Conservation (phyloP, 2,329 filamentous ascomycete genomes). For the Trichoderma arundinaceum region DNA sequence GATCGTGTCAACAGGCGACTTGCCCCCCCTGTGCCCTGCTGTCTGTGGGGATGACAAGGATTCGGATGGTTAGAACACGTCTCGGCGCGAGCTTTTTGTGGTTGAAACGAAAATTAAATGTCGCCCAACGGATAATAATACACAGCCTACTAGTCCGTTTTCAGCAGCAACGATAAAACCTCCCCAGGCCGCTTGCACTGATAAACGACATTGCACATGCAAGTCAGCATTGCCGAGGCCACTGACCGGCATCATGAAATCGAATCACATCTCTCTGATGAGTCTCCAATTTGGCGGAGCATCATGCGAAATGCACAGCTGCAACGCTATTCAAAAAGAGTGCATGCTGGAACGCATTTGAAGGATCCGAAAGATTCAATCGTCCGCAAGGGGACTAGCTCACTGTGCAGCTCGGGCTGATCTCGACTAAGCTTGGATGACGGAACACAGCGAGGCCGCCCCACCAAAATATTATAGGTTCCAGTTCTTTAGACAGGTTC, state of each 20-base stretch:
- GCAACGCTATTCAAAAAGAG: neutral
- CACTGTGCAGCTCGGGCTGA: constrained; percentile 9
- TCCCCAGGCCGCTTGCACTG: constrained; percentile 1
- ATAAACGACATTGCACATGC: constrained; percentile 21
- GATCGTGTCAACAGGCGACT: constrained; percentile 32
- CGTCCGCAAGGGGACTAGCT: constrained; percentile 10
- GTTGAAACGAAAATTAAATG: constrained; percentile 19
- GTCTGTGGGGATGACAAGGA: constrained; percentile 29
- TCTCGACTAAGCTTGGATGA: constrained; percentile 24
- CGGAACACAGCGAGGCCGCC: constrained; percentile 1
- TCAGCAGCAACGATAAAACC: constrained; percentile 4
- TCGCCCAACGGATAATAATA: constrained; percentile 1
- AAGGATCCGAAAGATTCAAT: neutral
- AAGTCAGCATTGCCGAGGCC: constrained; percentile 16
- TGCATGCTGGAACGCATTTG: neutral
- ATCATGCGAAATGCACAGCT: neutral
- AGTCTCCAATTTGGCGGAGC: no score
- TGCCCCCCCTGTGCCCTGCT: constrained; percentile 28
- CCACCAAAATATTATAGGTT: constrained; percentile 2
- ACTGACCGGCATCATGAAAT: neutral
- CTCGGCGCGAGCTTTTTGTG: constrained; percentile 29
- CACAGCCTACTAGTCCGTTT: constrained; percentile 19
- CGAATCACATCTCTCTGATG: neutral
- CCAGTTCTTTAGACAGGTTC: constrained; percentile 3
- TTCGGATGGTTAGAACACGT: constrained; percentile 26